Evolutionary conservation across 148 eudicot species (phyloP).

Genomic region (Vaccinium corymbosum): DNA sequence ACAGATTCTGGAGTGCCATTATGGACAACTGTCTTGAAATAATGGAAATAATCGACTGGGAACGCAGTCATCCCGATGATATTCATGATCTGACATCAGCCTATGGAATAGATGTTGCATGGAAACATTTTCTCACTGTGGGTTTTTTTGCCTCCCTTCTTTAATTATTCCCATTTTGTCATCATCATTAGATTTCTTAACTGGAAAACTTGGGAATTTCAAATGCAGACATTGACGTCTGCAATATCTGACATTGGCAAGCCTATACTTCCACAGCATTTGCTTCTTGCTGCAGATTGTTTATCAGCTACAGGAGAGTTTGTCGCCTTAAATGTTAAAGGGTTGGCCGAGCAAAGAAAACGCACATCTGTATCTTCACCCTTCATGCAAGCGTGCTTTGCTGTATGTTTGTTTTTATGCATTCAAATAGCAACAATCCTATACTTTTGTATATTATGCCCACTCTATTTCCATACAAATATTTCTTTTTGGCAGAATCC

Average conservation of each 20-base stretch:
- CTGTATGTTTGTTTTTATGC: slow-evolving; percentile 45
- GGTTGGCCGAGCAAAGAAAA: slow-evolving; percentile 67
- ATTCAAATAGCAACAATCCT: background rate
- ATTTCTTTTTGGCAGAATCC: slow-evolving; percentile 56
- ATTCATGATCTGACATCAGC: slow-evolving; percentile 50
- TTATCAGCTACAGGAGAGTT: slow-evolving; percentile 80
- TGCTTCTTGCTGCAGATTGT: slow-evolving; percentile 72
- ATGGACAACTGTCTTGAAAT: slow-evolving; percentile 66
- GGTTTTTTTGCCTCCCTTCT: slow-evolving; percentile 18
- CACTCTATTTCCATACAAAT: background rate
- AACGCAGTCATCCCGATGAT: slow-evolving; percentile 89
- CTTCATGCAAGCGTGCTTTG: slow-evolving; percentile 78
- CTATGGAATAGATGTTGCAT: slow-evolving; percentile 73
- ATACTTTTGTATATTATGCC: background rate
- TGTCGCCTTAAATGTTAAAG: slow-evolving; percentile 69
- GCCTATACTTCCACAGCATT: slow-evolving; percentile 73
- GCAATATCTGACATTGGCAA: slow-evolving; percentile 74
- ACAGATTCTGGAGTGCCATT: slow-evolving; percentile 52
- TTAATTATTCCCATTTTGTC: background rate
- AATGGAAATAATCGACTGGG: slow-evolving; percentile 84
- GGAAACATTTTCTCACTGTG: slow-evolving; percentile 59
- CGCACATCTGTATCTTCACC: slow-evolving; percentile 65
- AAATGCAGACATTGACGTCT: slow-evolving; percentile 62
- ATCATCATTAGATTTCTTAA: background rate
- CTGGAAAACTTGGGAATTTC: slow-evolving; percentile 3